Percentiles rank a stretch among this genome's conserved stretches.
Conservation (phyloP, 495 filamentous ascomycete species). For the Aspergillus wentii region DNA sequence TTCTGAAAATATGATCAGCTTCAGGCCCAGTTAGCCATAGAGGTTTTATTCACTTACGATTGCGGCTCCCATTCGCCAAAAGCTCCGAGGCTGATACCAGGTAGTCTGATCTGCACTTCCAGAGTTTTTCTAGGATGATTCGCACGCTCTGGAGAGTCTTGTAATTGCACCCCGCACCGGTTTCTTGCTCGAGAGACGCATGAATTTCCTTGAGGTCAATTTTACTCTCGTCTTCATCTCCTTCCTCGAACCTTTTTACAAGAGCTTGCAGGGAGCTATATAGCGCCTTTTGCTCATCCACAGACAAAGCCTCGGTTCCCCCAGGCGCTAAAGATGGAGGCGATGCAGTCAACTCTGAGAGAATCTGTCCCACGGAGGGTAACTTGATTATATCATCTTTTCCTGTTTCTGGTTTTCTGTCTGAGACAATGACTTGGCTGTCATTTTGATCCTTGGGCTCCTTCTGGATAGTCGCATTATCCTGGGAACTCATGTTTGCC, state of each 20-base stretch:
- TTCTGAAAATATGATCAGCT: constrained; percentile 32
- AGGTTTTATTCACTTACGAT: constrained; percentile 47
- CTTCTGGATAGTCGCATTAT: background rate
- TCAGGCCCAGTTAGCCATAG: constrained; percentile 2
- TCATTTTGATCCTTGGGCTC: background rate
- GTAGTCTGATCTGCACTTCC: constrained; percentile 31
- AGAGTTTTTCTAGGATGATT: constrained; percentile 27
- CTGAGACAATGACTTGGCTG: background rate
- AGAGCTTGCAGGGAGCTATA: constrained; percentile 6
- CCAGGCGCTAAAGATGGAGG: constrained; percentile 12
- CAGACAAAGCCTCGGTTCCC: constrained; percentile 8
- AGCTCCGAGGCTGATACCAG: constrained; percentile 51
- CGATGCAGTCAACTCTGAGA: constrained; percentile 17
- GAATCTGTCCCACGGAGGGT: constrained; percentile 19
- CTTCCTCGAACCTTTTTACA: constrained; percentile 8
- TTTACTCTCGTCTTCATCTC: constrained; percentile 9
- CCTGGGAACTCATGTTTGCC: background rate
- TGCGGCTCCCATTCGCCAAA: constrained; percentile 62
- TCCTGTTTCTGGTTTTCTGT: background rate
- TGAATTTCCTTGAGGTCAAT: no score
- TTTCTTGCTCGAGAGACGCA: no score
- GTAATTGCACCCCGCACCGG: no score
- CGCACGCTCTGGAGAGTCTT: constrained; percentile 21
- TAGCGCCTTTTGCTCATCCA: constrained; percentile 6
- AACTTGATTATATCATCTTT: constrained; percentile 16